Conservation (phyloP, 352 stramenopile genomes). For the Plasmopara halstedii region DNA sequence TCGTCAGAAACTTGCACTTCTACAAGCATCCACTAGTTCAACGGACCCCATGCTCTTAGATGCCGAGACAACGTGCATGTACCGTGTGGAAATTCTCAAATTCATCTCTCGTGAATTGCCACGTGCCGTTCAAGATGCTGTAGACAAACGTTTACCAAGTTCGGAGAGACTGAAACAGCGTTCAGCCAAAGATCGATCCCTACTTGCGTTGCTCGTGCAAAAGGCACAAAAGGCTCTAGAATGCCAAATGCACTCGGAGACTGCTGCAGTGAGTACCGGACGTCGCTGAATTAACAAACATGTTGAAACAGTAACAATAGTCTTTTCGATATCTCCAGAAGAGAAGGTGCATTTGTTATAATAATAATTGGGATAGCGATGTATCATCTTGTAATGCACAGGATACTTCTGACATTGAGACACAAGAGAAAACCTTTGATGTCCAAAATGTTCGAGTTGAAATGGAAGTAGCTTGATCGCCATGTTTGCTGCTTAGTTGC, state of each 20-base stretch:
- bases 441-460: slow-evolving; percentile 35
- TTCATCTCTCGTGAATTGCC: slow-evolving; percentile 72
- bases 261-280: slow-evolving; percentile 12
- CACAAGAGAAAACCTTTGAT: slow-evolving; percentile 35
- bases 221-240: slow-evolving; percentile 67
- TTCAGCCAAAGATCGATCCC: slow-evolving; percentile 46
- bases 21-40: slow-evolving; percentile 24
- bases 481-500: slow-evolving; percentile 12
- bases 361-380: slow-evolving; percentile 25
- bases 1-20: slow-evolving; percentile 41
- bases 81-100: slow-evolving; percentile 81
- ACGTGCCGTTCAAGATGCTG: slow-evolving; percentile 58
- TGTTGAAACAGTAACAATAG: background rate
- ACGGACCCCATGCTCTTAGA: slow-evolving; percentile 29
- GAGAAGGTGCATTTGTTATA: slow-evolving; percentile 7
- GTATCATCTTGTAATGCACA: slow-evolving; percentile 40
- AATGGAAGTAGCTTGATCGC: slow-evolving; percentile 12
- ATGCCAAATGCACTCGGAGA: slow-evolving; percentile 64
- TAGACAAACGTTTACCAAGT: slow-evolving; percentile 53
- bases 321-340: background rate
- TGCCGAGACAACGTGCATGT: slow-evolving; percentile 69
- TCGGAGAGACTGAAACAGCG: slow-evolving; percentile 49
- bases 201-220: slow-evolving; percentile 67
- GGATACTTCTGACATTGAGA: slow-evolving; percentile 35
- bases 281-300: slow-evolving; percentile 21